Percentiles rank a stretch among this genome's conserved stretches.
Evolutionary conservation across 2,329 filamentous ascomycete species (phyloP).

Genomic region (Ophiocordyceps australis): DNA sequence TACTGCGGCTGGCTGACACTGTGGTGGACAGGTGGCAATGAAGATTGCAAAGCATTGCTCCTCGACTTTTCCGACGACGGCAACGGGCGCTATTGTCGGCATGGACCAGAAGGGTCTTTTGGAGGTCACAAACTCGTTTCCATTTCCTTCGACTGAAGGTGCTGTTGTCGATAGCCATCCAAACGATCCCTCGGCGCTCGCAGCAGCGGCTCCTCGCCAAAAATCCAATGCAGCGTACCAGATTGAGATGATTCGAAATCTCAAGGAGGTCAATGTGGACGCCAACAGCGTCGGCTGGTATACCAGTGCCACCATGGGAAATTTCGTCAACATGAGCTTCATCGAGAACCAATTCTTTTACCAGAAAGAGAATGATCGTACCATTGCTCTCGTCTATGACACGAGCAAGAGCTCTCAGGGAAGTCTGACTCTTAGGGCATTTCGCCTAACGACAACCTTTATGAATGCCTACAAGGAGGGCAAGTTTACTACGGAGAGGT

Average conservation of each 20-base stretch:
- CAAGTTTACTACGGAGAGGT: constrained; percentile 96
- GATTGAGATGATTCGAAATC: constrained; percentile 90
- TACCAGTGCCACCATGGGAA: constrained; percentile 95
- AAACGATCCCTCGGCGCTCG: constrained; percentile 55
- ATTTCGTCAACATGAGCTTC: constrained; percentile 87
- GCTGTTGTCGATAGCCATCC: constrained; percentile 53
- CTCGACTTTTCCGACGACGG: constrained; percentile 69
- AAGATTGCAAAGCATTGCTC: constrained; percentile 96
- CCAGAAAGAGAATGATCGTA: constrained; percentile 85
- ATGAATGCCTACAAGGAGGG: constrained; percentile 87
- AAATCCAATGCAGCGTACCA: constrained; percentile 84
- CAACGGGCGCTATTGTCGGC: constrained; percentile 80
- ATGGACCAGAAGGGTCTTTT: constrained; percentile 73
- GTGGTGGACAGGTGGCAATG: constrained; percentile 57
- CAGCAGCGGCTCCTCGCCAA: constrained; percentile 75
- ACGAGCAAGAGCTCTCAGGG: constrained; percentile 91
- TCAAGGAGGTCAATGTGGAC: constrained; percentile 95
- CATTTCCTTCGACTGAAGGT: constrained; percentile 71
- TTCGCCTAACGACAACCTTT: constrained; percentile 74
- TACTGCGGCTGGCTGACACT: constrained; percentile 7
- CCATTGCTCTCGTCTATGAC: constrained; percentile 83
- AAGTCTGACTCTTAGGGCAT: constrained; percentile 74
- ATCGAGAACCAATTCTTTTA: constrained; percentile 98
- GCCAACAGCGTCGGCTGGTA: constrained; percentile 98
- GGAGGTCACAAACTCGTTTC: constrained; percentile 88